A percentile compares a stretch with the other conserved stretches of the same genome.
Evolutionary conservation across 2,329 filamentous ascomycete species (phyloP).

Genomic region (Claviceps purpurea): DNA sequence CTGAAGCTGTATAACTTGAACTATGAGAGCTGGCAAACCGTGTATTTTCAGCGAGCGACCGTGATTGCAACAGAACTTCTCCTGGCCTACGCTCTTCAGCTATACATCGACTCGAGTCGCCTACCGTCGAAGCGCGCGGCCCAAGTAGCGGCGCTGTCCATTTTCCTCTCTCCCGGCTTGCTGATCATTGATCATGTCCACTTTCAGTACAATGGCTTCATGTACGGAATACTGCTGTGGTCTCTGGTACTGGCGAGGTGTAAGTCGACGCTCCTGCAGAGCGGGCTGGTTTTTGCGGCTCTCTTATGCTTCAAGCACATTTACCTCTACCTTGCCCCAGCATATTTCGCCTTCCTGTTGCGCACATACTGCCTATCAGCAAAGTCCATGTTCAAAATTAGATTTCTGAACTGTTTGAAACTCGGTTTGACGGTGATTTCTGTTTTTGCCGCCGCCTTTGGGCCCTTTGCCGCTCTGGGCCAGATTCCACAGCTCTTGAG

Average conservation of each 20-base stretch:
- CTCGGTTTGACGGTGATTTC: slow-evolving; percentile 58
- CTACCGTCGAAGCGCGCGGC: slow-evolving; percentile 55
- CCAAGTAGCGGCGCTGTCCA: slow-evolving; percentile 76
- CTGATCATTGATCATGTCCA: slow-evolving; percentile 97
- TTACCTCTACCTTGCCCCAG: slow-evolving; percentile 88
- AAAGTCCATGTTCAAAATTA: slow-evolving; percentile 61
- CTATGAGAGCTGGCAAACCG: slow-evolving; percentile 84
- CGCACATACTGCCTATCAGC: slow-evolving; percentile 75
- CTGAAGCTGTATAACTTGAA: slow-evolving; percentile 65
- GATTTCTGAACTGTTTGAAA: slow-evolving; percentile 69
- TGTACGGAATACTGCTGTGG: slow-evolving; percentile 81
- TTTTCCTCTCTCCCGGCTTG: slow-evolving; percentile 82
- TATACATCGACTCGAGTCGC: slow-evolving; percentile 63
- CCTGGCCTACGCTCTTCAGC: slow-evolving; percentile 67
- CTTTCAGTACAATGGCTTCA: slow-evolving; percentile 96
- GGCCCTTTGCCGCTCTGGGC: slow-evolving; percentile 68
- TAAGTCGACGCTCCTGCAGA: slow-evolving; percentile 59
- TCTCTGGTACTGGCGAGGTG: slow-evolving; percentile 74
- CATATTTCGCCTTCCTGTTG: slow-evolving; percentile 91
- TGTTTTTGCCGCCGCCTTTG: slow-evolving; percentile 72
- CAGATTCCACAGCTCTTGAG: slow-evolving; percentile 76
- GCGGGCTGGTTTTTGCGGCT: slow-evolving; percentile 71
- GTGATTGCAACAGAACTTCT: slow-evolving; percentile 79
- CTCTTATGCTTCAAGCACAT: slow-evolving; percentile 96
- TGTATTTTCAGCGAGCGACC: slow-evolving; percentile 85